Evolutionary conservation across 139 green algal species (phyloP), one percentile per base, ranked within the genome.

Genomic region (Chara braunii): DNA sequence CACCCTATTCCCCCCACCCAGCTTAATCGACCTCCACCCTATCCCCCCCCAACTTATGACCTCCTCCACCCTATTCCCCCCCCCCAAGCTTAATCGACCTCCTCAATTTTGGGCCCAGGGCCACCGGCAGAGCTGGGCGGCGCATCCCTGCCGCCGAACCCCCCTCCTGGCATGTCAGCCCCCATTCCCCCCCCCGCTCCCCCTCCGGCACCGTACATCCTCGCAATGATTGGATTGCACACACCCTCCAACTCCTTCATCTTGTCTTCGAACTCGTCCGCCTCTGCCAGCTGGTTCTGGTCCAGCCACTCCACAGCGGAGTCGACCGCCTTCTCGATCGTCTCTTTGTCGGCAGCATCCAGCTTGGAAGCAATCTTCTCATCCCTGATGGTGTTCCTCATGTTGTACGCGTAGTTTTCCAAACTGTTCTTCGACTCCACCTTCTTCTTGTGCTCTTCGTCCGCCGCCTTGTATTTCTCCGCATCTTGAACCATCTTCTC

Each of bases 401-500:
- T 92, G 84, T 86, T 79, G 75, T 80, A 81, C 40, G 78, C 69
- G 54, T 83, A 90, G 76, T 96, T 96, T 81, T 97, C 91, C 3
- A 98, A 80, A 1, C n/a, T 35, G 69, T 96, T 96, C 81, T 95
- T 95, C 34, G 89, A 85, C 59, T 98, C 91, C 12, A 95, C 79
- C 37, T 90, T 85, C 75, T 88, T 86, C 80, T 88, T 89, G 77
- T 90, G 84, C 68, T 81, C 79, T 78, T 96, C 92, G 65, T 98
- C 92, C 58, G 97, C 90, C 0, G 81, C 82, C 85, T 97, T 97
- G 90, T 95, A 97, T 85, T 95, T 93, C 85, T 98, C 92, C 8
- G 90, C n/a, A n/a, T n/a, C n/a, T n/a, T n/a, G n/a, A 31, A 97
- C 90, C 90, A 99, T 96, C 44, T 86, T 80, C 85, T 99, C 93